Evolutionary conservation across 2,329 filamentous ascomycete species (phyloP).

Genomic region (Ceratocystis lukuohia): DNA sequence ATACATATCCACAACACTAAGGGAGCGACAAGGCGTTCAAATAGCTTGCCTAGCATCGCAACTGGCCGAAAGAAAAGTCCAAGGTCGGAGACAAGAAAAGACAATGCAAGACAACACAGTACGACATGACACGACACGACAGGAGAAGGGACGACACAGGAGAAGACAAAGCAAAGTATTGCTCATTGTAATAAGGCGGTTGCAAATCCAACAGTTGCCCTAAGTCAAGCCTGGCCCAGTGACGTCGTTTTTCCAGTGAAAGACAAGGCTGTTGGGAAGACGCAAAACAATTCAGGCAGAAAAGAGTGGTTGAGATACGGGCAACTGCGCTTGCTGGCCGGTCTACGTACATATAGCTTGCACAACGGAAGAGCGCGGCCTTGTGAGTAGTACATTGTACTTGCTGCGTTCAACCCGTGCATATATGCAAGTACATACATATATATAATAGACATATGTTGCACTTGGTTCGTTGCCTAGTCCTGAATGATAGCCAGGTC

Average conservation of each 20-base stretch:
- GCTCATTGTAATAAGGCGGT: too few species aligned
- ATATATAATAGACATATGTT: not conserved
- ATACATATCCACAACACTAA: too few species aligned
- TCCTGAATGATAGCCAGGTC: too few species aligned
- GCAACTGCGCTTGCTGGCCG: not conserved
- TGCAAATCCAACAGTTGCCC: too few species aligned
- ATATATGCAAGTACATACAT: not conserved
- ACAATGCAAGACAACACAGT: too few species aligned
- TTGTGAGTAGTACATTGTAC: not conserved
- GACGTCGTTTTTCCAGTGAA: not conserved
- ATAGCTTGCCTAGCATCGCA: too few species aligned
- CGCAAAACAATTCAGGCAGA: not conserved
- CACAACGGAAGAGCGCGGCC: not conserved
- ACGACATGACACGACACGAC: too few species aligned
- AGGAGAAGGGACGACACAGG: not conserved
- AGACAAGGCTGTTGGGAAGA: not conserved
- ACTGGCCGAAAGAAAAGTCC: too few species aligned
- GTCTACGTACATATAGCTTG: not conserved
- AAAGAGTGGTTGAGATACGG: conserved; percentile 2
- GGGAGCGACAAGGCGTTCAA: too few species aligned
- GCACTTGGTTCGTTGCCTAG: too few species aligned
- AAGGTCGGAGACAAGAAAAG: too few species aligned
- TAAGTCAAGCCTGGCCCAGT: not conserved
- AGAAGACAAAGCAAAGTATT: not conserved
- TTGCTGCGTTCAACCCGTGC: too few species aligned